Evolutionary conservation across 1,284 basidiomycete genomes (phyloP).

Genomic region (Trametes versicolor): DNA sequence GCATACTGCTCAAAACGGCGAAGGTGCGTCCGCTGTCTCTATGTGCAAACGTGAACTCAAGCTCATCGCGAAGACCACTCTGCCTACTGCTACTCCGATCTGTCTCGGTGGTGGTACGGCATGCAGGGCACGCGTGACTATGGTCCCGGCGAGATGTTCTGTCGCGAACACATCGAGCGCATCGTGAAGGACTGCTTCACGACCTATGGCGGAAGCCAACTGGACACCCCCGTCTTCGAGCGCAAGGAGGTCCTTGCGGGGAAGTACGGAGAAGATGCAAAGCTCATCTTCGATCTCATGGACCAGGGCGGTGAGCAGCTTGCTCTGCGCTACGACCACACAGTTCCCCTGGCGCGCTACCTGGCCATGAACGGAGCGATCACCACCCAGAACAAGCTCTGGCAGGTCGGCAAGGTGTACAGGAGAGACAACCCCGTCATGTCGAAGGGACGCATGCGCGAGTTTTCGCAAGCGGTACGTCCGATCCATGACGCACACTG

Average conservation of each 20-base stretch:
- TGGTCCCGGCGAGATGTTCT: constrained; percentile 93
- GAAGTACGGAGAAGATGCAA: constrained; percentile 98
- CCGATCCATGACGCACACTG: not conserved
- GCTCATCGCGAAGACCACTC: constrained; percentile 35
- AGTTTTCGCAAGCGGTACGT: constrained; percentile 97
- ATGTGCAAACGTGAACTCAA: constrained; percentile 31
- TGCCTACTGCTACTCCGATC: not conserved
- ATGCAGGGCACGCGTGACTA: constrained; percentile 94
- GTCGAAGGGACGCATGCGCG: constrained; percentile 97
- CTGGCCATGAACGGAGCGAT: constrained; percentile 93
- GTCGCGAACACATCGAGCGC: constrained; percentile 90
- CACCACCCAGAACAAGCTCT: constrained; percentile 82
- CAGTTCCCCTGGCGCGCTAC: constrained; percentile 95
- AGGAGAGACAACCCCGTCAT: constrained; percentile 97
- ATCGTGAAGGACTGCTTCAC: constrained; percentile 92
- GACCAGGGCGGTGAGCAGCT: constrained; percentile 99
- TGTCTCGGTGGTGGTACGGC: constrained; percentile 11
- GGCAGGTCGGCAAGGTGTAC: constrained; percentile 99
- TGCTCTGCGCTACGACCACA: constrained; percentile 95
- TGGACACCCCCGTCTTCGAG: constrained; percentile 99
- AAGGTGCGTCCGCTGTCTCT: constrained; percentile 62
- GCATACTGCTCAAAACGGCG: constrained; percentile 79
- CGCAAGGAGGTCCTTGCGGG: constrained; percentile 95
- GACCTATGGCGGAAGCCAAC: constrained; percentile 89
- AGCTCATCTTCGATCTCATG: constrained; percentile 97